Percentiles rank a stretch among this genome's conserved stretches.
Conservation (phyloP, 768 basidiomycete genomes). For the Termitomyces sp. region DNA sequence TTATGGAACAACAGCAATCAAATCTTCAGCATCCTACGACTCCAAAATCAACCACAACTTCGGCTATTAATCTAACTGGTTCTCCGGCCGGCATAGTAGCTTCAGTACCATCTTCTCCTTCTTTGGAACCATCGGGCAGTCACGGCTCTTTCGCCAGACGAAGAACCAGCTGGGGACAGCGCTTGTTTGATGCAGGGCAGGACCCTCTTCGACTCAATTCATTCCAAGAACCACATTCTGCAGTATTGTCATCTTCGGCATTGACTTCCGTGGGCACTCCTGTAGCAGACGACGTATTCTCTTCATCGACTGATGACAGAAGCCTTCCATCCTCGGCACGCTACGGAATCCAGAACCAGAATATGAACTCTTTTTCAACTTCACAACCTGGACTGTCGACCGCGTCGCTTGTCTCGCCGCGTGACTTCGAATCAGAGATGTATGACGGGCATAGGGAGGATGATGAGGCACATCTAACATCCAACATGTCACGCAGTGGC, state of each 20-base stretch:
- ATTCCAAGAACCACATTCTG: conserved; percentile 17
- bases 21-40: conserved; percentile 26
- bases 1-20: conserved; percentile 30
- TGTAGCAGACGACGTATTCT: conserved; percentile 43
- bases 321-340: conserved; percentile 27
- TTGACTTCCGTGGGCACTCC: conserved; percentile 13
- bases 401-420: conserved; percentile 39
- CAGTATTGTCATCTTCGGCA: conserved; percentile 13
- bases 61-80: conserved; percentile 49
- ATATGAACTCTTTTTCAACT: conserved; percentile 32
- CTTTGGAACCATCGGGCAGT: conserved; percentile 45
- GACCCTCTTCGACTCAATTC: conserved; percentile 40
- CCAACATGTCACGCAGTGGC: conserved; percentile 38
- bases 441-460: conserved; percentile 41
- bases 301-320: conserved; percentile 32
- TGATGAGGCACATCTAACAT: conserved; percentile 53
- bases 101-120: conserved; percentile 49
- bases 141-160: conserved; percentile 38
- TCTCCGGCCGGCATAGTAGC: conserved; percentile 35
- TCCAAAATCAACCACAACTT: conserved; percentile 43
- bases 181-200: conserved; percentile 34
- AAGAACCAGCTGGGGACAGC: conserved; percentile 53
- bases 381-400: conserved; percentile 45
- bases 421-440: conserved; percentile 28
- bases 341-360: conserved; percentile 25